Evolutionary conservation across 2,329 filamentous ascomycete species (phyloP).

Genomic region (Neophaeococcomyces mojaviensis): DNA sequence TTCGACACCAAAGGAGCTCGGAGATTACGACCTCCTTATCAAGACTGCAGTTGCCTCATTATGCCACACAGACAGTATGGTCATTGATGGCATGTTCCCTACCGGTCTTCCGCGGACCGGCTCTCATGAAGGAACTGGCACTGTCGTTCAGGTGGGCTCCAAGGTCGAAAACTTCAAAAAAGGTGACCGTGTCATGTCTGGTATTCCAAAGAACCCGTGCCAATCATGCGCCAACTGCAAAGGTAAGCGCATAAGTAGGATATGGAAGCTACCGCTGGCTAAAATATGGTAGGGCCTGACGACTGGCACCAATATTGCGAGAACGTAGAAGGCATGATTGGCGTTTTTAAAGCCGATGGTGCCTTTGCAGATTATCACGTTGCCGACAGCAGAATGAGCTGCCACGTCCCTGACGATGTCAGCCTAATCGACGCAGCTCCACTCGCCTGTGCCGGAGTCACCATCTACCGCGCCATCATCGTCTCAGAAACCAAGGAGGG

Average conservation of each 20-base stretch:
- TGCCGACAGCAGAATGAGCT: conserved; percentile 42
- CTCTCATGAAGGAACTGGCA: conserved; percentile 52
- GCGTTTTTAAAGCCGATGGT: conserved; percentile 44
- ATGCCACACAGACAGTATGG: conserved; percentile 53
- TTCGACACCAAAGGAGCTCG: conserved; percentile 41
- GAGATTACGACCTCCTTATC: conserved; percentile 48
- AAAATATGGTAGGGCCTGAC: conserved; percentile 40
- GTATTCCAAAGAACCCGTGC: conserved; percentile 47
- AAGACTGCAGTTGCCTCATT: conserved; percentile 54
- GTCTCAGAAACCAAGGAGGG: conserved; percentile 32
- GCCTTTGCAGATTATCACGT: conserved; percentile 51
- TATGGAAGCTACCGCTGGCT: too few relatives aligned
- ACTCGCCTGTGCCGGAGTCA: conserved; percentile 50
- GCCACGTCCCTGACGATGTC: conserved; percentile 42
- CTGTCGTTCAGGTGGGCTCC: conserved; percentile 24
- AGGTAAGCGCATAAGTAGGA: too few relatives aligned
- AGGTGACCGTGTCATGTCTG: conserved; percentile 52
- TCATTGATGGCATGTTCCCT: conserved; percentile 47
- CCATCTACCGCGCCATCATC: conserved; percentile 42
- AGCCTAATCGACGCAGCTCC: conserved; percentile 47
- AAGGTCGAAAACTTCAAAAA: conserved; percentile 36
- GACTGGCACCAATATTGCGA: conserved; percentile 48
- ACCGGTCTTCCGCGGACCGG: conserved; percentile 43
- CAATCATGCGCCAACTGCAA: conserved; percentile 46
- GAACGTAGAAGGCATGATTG: conserved; percentile 38